Percentiles rank a stretch among this genome's conserved stretches.
These are phyloP conservation scores for Colletotrichum sp. DNA, from an alignment of 2,329 filamentous ascomycete species.

Conservation along the genomic window DNA sequence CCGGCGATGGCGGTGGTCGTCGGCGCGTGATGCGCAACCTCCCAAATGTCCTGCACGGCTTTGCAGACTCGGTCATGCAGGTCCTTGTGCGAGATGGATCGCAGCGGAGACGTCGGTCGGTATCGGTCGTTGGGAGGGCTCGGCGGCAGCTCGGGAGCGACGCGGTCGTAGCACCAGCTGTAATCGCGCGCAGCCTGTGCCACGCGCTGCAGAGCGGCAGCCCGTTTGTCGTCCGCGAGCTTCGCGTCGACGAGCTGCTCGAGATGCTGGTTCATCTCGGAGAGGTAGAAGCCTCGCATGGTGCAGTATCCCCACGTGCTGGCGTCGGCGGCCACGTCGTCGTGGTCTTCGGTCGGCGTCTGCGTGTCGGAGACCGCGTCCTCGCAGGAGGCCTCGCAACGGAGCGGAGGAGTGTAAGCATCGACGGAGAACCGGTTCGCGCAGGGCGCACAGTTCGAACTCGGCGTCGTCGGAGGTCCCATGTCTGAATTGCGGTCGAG, in stretches of 20 bases:
- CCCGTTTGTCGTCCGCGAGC: not conserved
- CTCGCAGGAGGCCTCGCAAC: not conserved
- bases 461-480: not conserved
- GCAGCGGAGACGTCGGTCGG: not conserved
- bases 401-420: not conserved
- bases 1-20: not conserved
- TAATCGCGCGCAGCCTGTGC: not conserved
- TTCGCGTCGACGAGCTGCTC: not conserved
- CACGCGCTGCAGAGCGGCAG: not conserved
- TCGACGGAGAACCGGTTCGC: accelerated
- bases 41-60: not conserved
- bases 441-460: not conserved
- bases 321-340: not conserved
- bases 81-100: not conserved
- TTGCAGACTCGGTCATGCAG: not conserved
- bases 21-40: not conserved
- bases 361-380: not conserved
- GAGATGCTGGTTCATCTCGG: not conserved
- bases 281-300: not conserved
- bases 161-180: not conserved
- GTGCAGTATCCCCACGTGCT: not conserved
- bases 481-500: not conserved
- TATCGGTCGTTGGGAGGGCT: not conserved
- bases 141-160: not conserved
- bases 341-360: not conserved